Conservation (phyloP, 495 filamentous ascomycete genomes). For the Penicillium herquei region DNA sequence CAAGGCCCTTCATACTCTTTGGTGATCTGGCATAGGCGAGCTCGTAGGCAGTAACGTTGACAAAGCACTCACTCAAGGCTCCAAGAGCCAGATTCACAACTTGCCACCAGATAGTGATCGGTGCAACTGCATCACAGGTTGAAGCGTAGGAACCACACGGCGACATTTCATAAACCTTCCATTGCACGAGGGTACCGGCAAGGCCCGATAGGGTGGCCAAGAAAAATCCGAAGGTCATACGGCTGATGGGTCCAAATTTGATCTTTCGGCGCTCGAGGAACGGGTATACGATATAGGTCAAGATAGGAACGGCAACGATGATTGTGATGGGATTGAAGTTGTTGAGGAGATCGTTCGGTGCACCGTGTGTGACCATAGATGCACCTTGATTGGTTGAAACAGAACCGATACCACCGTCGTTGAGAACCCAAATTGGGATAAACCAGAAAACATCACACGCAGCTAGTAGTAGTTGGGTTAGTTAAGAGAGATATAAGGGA, state of each 20-base stretch:
- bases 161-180: constrained; percentile 56
- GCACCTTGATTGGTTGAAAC: constrained; percentile 53
- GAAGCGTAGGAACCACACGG: constrained; percentile 53
- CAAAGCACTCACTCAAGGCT: constrained; percentile 69
- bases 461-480: constrained; percentile 1
- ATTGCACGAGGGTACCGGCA: constrained; percentile 62
- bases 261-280: constrained; percentile 51
- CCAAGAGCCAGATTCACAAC: constrained; percentile 48
- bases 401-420: constrained; percentile 49
- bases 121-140: constrained; percentile 42
- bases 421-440: constrained; percentile 51
- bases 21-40: constrained; percentile 72
- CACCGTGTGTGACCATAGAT: constrained; percentile 63
- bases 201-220: constrained; percentile 55
- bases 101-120: constrained; percentile 57
- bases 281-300: constrained; percentile 65
- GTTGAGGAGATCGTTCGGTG: constrained; percentile 66
- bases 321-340: constrained; percentile 72
- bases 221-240: constrained; percentile 65
- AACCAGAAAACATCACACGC: constrained; percentile 56
- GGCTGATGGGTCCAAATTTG: constrained; percentile 60
- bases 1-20: constrained; percentile 64
- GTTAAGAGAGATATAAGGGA: too few species aligned
- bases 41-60: constrained; percentile 68
- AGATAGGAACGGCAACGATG: constrained; percentile 61